phyloP scores from a whole-genome alignment of 805 yeast species.

The Ogataea chonburiensis region DNA sequence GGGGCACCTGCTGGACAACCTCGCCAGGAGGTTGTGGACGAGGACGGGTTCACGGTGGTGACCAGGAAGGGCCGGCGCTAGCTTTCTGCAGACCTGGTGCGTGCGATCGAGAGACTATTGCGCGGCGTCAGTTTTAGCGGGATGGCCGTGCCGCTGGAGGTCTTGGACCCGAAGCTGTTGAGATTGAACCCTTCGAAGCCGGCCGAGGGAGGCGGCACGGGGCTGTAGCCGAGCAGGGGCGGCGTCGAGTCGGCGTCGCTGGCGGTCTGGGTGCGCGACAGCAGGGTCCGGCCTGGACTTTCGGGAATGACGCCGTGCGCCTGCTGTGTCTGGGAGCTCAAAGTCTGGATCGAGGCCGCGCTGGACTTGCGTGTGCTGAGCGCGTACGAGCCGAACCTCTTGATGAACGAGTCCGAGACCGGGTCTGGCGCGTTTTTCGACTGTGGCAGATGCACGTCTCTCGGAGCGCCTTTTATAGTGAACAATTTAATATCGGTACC shows the following conservation, averaged over 20 bases:
- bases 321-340: constrained; percentile 7
- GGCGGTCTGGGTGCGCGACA: constrained; percentile 4
- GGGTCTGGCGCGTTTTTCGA: constrained; percentile 48
- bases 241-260: constrained; percentile 8
- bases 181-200: constrained; percentile 10
- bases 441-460: constrained; percentile 25
- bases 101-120: constrained; percentile 5
- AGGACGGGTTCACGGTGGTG: constrained; percentile 91
- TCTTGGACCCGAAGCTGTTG: constrained; percentile 8
- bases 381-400: constrained; percentile 47
- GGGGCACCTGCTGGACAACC: too few species aligned
- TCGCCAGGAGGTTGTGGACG: constrained; percentile 75
- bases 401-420: constrained; percentile 47
- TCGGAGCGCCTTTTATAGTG: constrained; percentile 29
- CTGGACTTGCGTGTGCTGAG: constrained; percentile 29
- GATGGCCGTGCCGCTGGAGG: constrained; percentile 11
- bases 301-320: background rate
- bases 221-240: constrained; percentile 16
- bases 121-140: constrained; percentile 28
- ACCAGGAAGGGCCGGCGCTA: constrained; percentile 63
- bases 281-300: constrained; percentile 6
- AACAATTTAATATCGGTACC: constrained; percentile 46
- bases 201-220: constrained; percentile 20
- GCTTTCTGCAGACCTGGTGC: constrained; percentile 4
- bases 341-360: constrained; percentile 22